Base-by-base conservation (phyloP, 805 yeast genomes). In the Pichia paraexigua region DNA sequence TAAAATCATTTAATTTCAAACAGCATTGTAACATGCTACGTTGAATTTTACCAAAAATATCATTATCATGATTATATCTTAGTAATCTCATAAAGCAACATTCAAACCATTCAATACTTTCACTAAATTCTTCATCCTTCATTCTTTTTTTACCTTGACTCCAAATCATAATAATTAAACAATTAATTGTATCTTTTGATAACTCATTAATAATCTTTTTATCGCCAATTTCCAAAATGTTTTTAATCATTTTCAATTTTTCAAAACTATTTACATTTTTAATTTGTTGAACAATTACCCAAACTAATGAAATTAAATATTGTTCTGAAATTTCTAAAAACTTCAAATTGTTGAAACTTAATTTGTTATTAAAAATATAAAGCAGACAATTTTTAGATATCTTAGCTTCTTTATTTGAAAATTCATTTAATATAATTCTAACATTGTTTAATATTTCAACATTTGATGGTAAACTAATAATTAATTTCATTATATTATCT, bases 91-190 rank as follows among this genome's bases (percentile, higher is more conserved):
- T 37, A 37, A 46, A 46, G 20, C 56, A 54, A n/a, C 56, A 45
- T 8, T 53, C 47, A 24, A 59, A 53, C 63, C 63, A 61, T 15
- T 41, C 41, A 1, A 57, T 22, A 1, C 60, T 54, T 13, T 41
- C 46, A 3, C 18, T 12, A 41, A 24, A 51, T 1, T 54, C 64
- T 17, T 43, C 46, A 8, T 42, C 50, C 32, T 60, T 73, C 28
- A 60, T 62, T 18, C 59, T 54, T 18, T 58, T 54, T 41, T 71
- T 71, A 0, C 72, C 75, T 20, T 57, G 49, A 46, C 71, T 72
- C 75, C 76, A 74, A 20, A 74, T 51, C 27, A 73, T 51, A 1
- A 75, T 65, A 0, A 69, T 60, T 6, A 68, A 47, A 42, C 72
- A 60, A 6, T 71, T 63, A 8, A 65, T 51, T 6, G 71, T 59